Percentiles rank a stretch among this genome's conserved stretches.
phyloP scores from a whole-genome alignment of 176 grass and related monocot species.

The Triticum turgidum region DNA sequence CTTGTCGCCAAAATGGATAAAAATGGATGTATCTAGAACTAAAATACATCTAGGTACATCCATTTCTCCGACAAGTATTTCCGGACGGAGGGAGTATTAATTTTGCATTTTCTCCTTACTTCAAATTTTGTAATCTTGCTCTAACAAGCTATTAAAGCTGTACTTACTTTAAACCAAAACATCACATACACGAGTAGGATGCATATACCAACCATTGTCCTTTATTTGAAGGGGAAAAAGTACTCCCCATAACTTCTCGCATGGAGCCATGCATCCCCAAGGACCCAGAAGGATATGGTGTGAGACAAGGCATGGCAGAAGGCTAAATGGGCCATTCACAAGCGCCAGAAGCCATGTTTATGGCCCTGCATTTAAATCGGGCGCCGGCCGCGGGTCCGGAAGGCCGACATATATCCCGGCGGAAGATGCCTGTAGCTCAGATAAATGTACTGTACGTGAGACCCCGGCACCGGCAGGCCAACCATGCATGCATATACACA shows the following conservation, averaged over 20 bases:
- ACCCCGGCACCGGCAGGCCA: not conserved
- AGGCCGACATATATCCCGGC: constrained; percentile 32
- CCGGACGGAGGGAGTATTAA: not conserved
- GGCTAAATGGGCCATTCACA: not conserved
- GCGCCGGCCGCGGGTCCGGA: not conserved
- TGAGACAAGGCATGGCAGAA: constrained; percentile 1
- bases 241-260: not conserved
- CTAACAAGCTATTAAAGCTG: not conserved
- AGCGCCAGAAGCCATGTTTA: not conserved
- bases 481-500: not conserved
- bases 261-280: not conserved
- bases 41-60: too few species aligned
- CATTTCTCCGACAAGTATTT: too few species aligned
- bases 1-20: too few species aligned
- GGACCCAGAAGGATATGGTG: not conserved
- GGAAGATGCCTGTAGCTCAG: constrained; percentile 27
- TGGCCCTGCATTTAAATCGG: constrained; percentile 5
- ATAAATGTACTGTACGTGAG: not conserved
- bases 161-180: not conserved
- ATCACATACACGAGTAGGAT: not conserved
- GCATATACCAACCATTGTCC: not conserved
- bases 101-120: not conserved
- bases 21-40: too few species aligned
- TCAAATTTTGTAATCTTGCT: not conserved
- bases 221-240: not conserved